Conservation (phyloP, 352 stramenopile species). For the Phytophthora syringae region DNA sequence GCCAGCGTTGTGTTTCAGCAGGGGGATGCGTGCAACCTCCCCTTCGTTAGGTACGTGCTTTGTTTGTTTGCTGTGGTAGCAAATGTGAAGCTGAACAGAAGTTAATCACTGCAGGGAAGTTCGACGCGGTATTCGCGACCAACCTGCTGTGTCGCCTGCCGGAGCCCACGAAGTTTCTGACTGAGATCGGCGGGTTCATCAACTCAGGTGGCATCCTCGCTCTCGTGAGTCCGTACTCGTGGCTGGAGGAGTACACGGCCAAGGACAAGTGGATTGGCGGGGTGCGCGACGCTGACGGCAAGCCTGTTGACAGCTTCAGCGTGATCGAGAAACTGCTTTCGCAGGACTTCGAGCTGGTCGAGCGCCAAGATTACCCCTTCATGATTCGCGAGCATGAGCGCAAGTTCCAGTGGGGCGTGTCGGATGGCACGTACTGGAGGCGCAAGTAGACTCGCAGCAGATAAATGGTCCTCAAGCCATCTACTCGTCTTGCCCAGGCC, state of each 20-base stretch:
- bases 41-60: conserved; percentile 74
- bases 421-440: conserved; percentile 87
- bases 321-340: conserved; percentile 65
- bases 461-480: no score
- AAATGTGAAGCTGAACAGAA: conserved; percentile 32
- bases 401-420: conserved; percentile 94
- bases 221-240: conserved; percentile 97
- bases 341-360: conserved; percentile 79
- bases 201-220: conserved; percentile 93
- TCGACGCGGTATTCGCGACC: conserved; percentile 95
- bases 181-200: conserved; percentile 85
- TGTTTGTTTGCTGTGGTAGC: conserved; percentile 53
- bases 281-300: conserved; percentile 43
- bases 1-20: conserved; percentile 90
- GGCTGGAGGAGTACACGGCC: conserved; percentile 97
- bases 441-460: conserved; percentile 49
- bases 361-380: conserved; percentile 88
- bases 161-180: conserved; percentile 91
- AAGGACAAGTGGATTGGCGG: conserved; percentile 89
- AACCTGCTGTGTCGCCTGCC: conserved; percentile 97
- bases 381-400: conserved; percentile 93
- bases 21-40: conserved; percentile 94
- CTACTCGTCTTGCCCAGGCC: no score
- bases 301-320: conserved; percentile 72
- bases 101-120: conserved; percentile 61